Base-by-base conservation (phyloP, 2,329 filamentous ascomycete genomes). In the Davidsoniella australis region DNA sequence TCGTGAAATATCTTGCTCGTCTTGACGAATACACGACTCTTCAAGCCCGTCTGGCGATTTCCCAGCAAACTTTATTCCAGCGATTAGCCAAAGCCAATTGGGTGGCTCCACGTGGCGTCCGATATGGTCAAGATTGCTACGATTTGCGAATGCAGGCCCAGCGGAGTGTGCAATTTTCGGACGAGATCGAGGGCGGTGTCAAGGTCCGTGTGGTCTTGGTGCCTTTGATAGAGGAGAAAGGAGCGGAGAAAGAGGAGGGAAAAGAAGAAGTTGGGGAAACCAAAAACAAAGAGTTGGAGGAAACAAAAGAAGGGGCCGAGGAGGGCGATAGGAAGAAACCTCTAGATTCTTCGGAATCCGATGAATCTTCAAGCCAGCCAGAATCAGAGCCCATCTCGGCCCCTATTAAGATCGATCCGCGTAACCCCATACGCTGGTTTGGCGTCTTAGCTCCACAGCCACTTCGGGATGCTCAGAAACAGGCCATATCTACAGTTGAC, bases 31-130 rank as follows among this genome's bases (percentile, higher is more conserved):
- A 88, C 65, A 74, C 76, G 10, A 61, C 62, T 17, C 70, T 82
- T 2, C 75, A 75, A 52, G 59, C 65, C 23, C 60, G 70, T 41
- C 69, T 87, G 37, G 66, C 68, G 41, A 58, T 61, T 10, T 63
- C 74, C 17, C 72, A 85, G 55, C 65, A 71, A 17, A 64, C 65
- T 47, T 70, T 82, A 55, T 75, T 69, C 58, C 71, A 73, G 50
- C 64, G 68, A 55, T 68, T 88, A 39, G 80, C 83, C n/a, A 74
- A 82, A 51, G 83, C 84, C 54, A 86, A 87, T 64, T 87, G 85
- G 63, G 67, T 74, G 24, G 76, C 75, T n/a, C 69, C 76, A 58
- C 67, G 74, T 10, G 73, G 78, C 29, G 61, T 76, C 54, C 69
- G 76, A 40, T 87, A 82, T 59, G 82, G 82, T 2, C 71, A 68